Evolutionary conservation across 140 eudicot species (phyloP), one percentile per base, ranked within the genome.

Genomic region (Cichorium intybus): DNA sequence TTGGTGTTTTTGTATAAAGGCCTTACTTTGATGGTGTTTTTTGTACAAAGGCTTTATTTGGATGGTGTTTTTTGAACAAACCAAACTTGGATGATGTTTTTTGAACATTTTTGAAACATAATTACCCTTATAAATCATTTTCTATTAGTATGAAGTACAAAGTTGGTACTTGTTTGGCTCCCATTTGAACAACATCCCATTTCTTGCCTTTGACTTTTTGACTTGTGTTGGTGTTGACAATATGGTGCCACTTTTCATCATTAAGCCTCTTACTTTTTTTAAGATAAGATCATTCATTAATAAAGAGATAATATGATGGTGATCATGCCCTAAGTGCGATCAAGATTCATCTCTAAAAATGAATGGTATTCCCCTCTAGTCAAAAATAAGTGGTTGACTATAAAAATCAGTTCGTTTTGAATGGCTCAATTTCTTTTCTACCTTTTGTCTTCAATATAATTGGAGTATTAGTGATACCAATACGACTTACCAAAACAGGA

Each of bases 91-190:
- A n/a, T n/a, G n/a, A n/a, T n/a, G n/a, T n/a, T n/a, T n/a, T n/a
- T n/a, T n/a, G n/a, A n/a, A n/a, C n/a, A n/a, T n/a, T n/a, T n/a
- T n/a, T n/a, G n/a, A n/a, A n/a, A n/a, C n/a, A n/a, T n/a, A n/a
- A n/a, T n/a, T n/a, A n/a, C n/a, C n/a, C n/a, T n/a, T n/a, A n/a
- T n/a, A n/a, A n/a, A n/a, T n/a, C n/a, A n/a, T n/a, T n/a, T n/a
- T n/a, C n/a, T n/a, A n/a, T n/a, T n/a, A n/a, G n/a, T n/a, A n/a
- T n/a, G n/a, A 50, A 75, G 75, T 75, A 74, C 79, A 59, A 41
- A 67, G 74, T 29, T 50, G 68, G 79, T 74, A 75, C 79, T 75
- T 67, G 79, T 59, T 67, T 75, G 79, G 79, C 74, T 59, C 70
- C 74, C 56, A 75, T 75, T 67, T 59, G 75, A 59, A 75, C 75